Evolutionary conservation across 2,329 filamentous ascomycete species (phyloP).

Genomic region (Raffaelea deltoideospora): DNA sequence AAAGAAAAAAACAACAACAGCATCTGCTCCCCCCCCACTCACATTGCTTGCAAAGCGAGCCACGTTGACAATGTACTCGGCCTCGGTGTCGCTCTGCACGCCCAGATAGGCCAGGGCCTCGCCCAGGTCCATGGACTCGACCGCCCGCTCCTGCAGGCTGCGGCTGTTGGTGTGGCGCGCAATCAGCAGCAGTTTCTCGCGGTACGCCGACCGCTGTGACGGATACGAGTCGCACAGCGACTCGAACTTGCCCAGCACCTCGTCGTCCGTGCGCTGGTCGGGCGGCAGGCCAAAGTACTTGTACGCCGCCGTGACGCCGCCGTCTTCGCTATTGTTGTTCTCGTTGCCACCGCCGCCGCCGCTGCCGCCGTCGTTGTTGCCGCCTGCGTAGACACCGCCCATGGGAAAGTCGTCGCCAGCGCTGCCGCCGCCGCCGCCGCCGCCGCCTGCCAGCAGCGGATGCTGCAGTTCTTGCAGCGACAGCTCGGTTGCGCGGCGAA

Average conservation of each 20-base stretch:
- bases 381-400: not conserved
- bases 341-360: too few relatives aligned
- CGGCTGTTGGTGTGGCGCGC: constrained; percentile 11
- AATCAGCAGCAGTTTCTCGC: constrained; percentile 15
- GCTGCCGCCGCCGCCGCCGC: not conserved
- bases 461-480: constrained; percentile 6
- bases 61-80: constrained; percentile 16
- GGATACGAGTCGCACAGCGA: constrained; percentile 12
- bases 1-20: too few relatives aligned
- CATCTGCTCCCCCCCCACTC: too few relatives aligned
- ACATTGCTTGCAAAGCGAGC: constrained; percentile 6
- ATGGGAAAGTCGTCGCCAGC: not conserved
- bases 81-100: constrained; percentile 17
- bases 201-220: constrained; percentile 12
- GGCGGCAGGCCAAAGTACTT: constrained; percentile 11
- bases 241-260: constrained; percentile 12
- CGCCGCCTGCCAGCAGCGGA: not conserved
- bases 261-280: constrained; percentile 6
- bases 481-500: constrained; percentile 8
- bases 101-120: constrained; percentile 24
- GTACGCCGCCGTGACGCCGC: constrained; percentile 10
- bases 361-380: not conserved
- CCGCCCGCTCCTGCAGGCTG: constrained; percentile 6
- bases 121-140: constrained; percentile 14
- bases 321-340: not conserved